Base-by-base conservation (phyloP, 2,329 filamentous ascomycete species). In the Neonectria magnoliae region DNA sequence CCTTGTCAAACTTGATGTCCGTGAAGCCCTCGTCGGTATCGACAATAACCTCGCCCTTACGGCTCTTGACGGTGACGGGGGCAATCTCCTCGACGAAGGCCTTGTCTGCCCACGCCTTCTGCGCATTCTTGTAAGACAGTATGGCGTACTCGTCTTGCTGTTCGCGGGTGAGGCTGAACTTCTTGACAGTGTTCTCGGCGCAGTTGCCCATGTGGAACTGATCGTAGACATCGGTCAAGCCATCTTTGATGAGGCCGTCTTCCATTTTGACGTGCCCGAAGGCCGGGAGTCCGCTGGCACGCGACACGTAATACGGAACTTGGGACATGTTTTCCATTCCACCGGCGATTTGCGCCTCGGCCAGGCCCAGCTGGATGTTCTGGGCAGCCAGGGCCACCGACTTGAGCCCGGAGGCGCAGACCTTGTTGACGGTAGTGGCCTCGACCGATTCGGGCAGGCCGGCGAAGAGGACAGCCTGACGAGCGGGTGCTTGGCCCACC, bases 251-350 rank as follows among this genome's bases (percentile, higher is more conserved):
- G 73, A 99, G 81, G 0, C 95, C 96, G 75, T 99, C 96, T 79
- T 97, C 91, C 80, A 97, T 83, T 80, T 92, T 92, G 71, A 96
- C 85, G 74, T 97, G 89, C 36, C 96, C 96, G 75, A 98, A 98
- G 0, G 93, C 84, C 1, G 94, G 93, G 71, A 96, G 85, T 67
- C 91, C 88, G 75, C 90, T 93, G n/a, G 93, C 89, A 33, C 96
- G 89, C 8, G 92, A 90, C 31, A 97, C 82, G 77, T 98, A 98
- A 81, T 97, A 97, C 3, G 96, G 96, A 5, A 97, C 93, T 42
- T 92, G 88, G 6, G 93, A 93, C 96, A 99, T 99, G 81, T 93
- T 98, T 83, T 99, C 96, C 92, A 99, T 98, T 58, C 96, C 96
- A 67, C 96, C 96, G 1, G 96, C 96, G 8, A 98, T 86, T 78